A percentile compares a stretch with the other conserved stretches of the same genome.
Evolutionary conservation across 345 rosid genomes (phyloP).

Genomic region (Ricinus communis): DNA sequence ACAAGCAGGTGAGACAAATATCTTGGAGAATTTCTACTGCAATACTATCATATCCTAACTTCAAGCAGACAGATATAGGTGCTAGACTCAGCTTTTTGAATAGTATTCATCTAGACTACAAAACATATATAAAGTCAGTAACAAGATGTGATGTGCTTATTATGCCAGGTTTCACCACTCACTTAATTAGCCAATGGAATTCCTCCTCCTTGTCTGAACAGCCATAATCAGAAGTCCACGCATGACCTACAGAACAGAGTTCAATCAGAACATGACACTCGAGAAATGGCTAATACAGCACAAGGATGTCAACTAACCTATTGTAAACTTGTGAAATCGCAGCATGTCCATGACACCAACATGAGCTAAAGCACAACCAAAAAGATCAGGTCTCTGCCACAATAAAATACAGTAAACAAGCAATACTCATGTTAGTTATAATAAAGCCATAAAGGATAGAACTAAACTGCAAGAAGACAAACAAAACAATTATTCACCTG

Average conservation of each 20-base stretch:
- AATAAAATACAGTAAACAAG: neutral
- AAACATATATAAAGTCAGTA: no score
- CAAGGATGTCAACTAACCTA: slow-evolving; percentile 49
- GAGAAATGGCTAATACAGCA: neutral
- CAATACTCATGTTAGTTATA: no score
- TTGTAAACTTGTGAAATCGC: slow-evolving; percentile 88
- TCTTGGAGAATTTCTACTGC: no score
- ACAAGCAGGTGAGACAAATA: neutral
- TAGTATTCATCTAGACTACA: no score
- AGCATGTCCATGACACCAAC: slow-evolving; percentile 99
- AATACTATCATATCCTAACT: neutral
- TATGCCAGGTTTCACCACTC: slow-evolving; percentile 25
- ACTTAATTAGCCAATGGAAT: slow-evolving; percentile 90
- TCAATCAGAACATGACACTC: slow-evolving; percentile 10
- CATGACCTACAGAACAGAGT: slow-evolving; percentile 59
- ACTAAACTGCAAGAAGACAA: slow-evolving; percentile 13
- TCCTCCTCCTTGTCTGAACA: slow-evolving; percentile 88
- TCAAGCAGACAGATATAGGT: no score
- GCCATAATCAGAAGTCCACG: slow-evolving; percentile 91
- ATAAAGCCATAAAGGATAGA: neutral
- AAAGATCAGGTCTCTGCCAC: slow-evolving; percentile 91
- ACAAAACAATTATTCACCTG: slow-evolving; percentile 50
- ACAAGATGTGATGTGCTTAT: no score
- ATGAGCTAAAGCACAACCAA: slow-evolving; percentile 96
- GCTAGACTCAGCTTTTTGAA: no score